Evolutionary conservation across 495 filamentous ascomycete genomes (phyloP).

Genomic region (Bombardia bombarda): DNA sequence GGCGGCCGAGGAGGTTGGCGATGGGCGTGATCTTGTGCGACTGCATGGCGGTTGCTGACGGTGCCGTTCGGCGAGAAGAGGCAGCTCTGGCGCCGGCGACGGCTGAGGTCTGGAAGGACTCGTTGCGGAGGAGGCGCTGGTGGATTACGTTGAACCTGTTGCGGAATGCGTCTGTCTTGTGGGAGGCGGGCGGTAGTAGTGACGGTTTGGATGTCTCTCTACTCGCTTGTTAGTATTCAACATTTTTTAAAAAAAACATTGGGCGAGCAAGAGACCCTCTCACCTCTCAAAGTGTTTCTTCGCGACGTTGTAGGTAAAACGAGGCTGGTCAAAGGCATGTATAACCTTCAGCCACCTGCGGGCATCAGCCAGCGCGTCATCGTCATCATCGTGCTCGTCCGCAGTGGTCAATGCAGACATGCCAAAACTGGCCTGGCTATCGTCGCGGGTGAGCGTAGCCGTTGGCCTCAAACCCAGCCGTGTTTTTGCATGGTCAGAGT

Average conservation of each 20-base stretch:
- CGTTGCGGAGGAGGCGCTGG: constrained; percentile 84
- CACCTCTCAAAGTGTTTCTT: constrained; percentile 89
- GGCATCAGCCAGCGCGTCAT: constrained; percentile 50
- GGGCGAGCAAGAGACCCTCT: background rate
- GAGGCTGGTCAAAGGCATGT: constrained; percentile 77
- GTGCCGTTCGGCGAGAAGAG: constrained; percentile 46
- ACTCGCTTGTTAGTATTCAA: background rate
- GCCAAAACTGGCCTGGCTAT: constrained; percentile 56
- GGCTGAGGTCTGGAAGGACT: constrained; percentile 78
- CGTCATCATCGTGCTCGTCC: constrained; percentile 57
- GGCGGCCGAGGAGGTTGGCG: constrained; percentile 85
- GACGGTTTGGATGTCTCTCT: constrained; percentile 59
- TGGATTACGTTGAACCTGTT: constrained; percentile 86
- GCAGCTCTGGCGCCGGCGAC: constrained; percentile 37
- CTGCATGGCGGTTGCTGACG: constrained; percentile 47
- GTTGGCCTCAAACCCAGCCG: constrained; percentile 35
- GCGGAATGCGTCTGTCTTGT: constrained; percentile 78
- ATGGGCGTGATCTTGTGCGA: constrained; percentile 88
- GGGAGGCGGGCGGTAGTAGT: constrained; percentile 67
- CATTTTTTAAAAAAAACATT: background rate
- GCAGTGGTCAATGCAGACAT: constrained; percentile 52
- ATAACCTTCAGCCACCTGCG: constrained; percentile 73
- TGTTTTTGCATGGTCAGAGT: constrained; percentile 31
- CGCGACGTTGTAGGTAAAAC: constrained; percentile 70
- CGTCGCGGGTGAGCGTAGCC: constrained; percentile 36